Base-by-base conservation (phyloP, 768 basidiomycete genomes). In the Krasilnikovozyma curviuscula region DNA sequence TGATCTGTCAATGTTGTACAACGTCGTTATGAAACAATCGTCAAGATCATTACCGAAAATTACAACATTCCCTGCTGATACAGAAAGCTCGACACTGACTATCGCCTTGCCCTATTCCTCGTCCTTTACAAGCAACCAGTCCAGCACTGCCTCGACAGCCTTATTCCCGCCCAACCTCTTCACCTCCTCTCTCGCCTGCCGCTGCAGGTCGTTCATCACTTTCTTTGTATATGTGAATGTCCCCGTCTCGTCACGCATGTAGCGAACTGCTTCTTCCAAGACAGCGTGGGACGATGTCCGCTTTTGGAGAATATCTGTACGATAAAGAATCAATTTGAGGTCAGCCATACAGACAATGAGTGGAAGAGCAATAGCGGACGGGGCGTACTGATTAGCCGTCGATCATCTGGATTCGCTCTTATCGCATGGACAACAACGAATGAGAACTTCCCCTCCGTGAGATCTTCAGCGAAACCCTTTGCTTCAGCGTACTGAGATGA, bases 381-480 rank as follows among this genome's bases (percentile, higher is more conserved):
- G 39, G 28, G 68, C 79, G 53, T 56, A 89, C 88, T 89, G 46
- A 93, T 69, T 29, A 97, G 71, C 63, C 80, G 80, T 29, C 76
- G 72, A 63, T 84, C 85, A 0, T 77, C 71, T 10, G 68, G 70
- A 59, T 86, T 76, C 7, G 81, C 73, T 27, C 81, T 77, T 40
- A 95, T 78, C 18, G 81, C 78, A 62, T 95, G 91, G 1, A 97
- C 78, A 28, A 95, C 71, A 0, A 88, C 89, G 66, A 97, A 97
- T 3, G 84, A 89, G 68, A 97, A 97, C 63, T 97, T 97, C 7
- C 91, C 91, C 66, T 95, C 91, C 0, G 83, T 80, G 13, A 97
- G 69, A 61, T 97, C 91, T 64, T 97, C 89, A 0, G 82, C 83
- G 62, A 83, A 91, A 2, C 68, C 69, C 51, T 71, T 71, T 59